A percentile compares a stretch with the other conserved stretches of the same genome.
phyloP scores from a whole-genome alignment of 129 eudicot genomes.

The Tagetes patula region DNA sequence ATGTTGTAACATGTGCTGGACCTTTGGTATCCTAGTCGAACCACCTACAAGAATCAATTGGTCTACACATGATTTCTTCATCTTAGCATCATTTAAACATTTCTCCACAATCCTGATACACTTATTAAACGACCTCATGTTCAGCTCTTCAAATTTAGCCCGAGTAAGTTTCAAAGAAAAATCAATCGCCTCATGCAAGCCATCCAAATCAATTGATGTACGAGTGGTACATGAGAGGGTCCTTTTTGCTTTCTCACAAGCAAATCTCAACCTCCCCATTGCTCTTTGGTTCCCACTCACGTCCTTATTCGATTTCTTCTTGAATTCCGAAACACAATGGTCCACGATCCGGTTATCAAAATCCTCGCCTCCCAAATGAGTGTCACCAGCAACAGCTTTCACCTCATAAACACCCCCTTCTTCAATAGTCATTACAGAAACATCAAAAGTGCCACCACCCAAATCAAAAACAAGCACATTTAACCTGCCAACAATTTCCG shows the following conservation, averaged over 20 bases:
- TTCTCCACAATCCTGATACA: slow-evolving; percentile 6
- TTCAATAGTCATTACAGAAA: not conserved
- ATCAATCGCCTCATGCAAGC: slow-evolving; percentile 19
- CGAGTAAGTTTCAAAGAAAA: slow-evolving; percentile 15
- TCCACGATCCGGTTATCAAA: slow-evolving; percentile 21
- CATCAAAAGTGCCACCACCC: slow-evolving; percentile 30
- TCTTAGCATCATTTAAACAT: slow-evolving; percentile 7
- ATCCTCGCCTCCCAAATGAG: slow-evolving; percentile 25
- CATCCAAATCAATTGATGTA: slow-evolving; percentile 10
- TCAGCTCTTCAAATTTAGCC: slow-evolving; percentile 23
- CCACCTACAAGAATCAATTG: slow-evolving; percentile 20
- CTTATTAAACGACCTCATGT: not conserved
- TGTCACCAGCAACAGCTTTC: slow-evolving; percentile 18
- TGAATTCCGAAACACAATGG: slow-evolving; percentile 15
- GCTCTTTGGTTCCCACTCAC: slow-evolving; percentile 5
- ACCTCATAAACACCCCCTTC: slow-evolving; percentile 10
- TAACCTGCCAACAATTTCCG: not conserved
- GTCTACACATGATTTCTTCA: slow-evolving; percentile 4
- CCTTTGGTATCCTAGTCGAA: slow-evolving; percentile 22
- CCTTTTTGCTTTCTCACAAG: slow-evolving; percentile 25
- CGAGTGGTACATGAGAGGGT: slow-evolving; percentile 12
- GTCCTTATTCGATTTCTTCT: slow-evolving; percentile 7
- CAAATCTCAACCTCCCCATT: slow-evolving; percentile 12
- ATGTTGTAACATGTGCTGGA: slow-evolving; percentile 4
- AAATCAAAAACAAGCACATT: slow-evolving; percentile 12